phyloP scores from a whole-genome alignment of 345 rosid species.

The Moricandia arvensis region DNA sequence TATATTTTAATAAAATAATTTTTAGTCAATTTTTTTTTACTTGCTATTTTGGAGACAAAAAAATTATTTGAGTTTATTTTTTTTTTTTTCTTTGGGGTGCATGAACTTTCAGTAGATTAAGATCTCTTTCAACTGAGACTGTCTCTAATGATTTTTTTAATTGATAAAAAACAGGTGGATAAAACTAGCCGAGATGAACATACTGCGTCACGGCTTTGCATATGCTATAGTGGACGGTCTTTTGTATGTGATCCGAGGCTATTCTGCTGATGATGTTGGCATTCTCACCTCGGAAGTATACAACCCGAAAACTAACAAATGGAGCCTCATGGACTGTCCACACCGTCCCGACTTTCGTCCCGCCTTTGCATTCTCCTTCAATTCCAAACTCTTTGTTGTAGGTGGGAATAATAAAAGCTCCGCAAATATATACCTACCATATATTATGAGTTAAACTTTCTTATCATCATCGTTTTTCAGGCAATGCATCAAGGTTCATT shows the following conservation, averaged over 20 bases:
- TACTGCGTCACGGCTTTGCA: slow-evolving; percentile 79
- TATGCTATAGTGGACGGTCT: slow-evolving; percentile 71
- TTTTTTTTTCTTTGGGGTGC: too few species aligned
- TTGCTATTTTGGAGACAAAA: too few species aligned
- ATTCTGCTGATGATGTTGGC: slow-evolving; percentile 52
- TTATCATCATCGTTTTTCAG: too few species aligned
- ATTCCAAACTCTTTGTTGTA: slow-evolving; percentile 68
- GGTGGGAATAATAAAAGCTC: slow-evolving; percentile 34
- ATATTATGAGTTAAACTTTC: too few species aligned
- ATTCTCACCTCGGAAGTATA: slow-evolving; percentile 70
- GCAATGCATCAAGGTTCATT: too few species aligned
- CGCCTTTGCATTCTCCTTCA: slow-evolving; percentile 70
- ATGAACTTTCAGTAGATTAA: too few species aligned
- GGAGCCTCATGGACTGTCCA: slow-evolving; percentile 65
- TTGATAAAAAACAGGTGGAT: slow-evolving; percentile 56
- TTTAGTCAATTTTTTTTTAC: too few species aligned
- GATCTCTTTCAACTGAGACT: too few species aligned
- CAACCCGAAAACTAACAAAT: slow-evolving; percentile 54
- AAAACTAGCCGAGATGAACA: slow-evolving; percentile 66
- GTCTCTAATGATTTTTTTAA: too few species aligned
- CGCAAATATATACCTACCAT: too few species aligned
- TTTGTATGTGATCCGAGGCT: slow-evolving; percentile 77
- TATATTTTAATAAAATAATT: too few species aligned
- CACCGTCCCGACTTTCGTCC: slow-evolving; percentile 47
- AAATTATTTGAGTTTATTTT: too few species aligned